Evolutionary conservation across 176 grass and related monocot species (phyloP), one percentile per base, ranked within the genome.

Genomic region (Bothriochloa decipiens): DNA sequence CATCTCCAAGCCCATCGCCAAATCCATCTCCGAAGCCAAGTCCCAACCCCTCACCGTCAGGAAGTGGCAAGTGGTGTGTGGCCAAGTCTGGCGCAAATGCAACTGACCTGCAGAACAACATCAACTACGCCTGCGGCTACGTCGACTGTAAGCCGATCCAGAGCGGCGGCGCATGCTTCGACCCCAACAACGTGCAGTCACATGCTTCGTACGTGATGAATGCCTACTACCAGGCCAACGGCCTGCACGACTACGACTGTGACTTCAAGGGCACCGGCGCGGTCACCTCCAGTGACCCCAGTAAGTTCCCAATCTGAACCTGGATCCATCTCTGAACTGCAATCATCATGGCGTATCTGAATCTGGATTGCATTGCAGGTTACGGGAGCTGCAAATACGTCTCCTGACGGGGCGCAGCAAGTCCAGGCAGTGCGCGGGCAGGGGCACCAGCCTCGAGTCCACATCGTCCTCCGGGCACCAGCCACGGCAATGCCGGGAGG

Each of bases 151-250:
- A 78, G 23, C 78, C 85, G 4, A 90, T 95, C 61, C 90, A 95
- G 65, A 78, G 81, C 0, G 88, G 90, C 5, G 93, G 93, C 4
- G 20, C 70, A 5, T 95, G 93, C 93, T 95, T 92, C 2, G 49
- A 85, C 26, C 93, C 93, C 1, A 88, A 95, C 82, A 84, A 75
- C 13, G 50, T 90, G 26, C 70, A 32, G 71, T 74, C 90, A 0
- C 93, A 95, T 53, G 87, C 93, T 22, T 58, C 87, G 0, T 95
- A 60, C 4, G 90, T 86, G 70, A 95, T 95, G 93, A 95, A 95
- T 14, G 87, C 93, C 9, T 92, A 78, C 72, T 95, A 88, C 90
- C 93, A 92, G 71, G 79, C 76, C 27, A 89, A 86, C 5, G 76
- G 90, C 10, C 82, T 46, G 70, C 80, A 74, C 26, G 85, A 87